Conservation (phyloP, 2,329 filamentous ascomycete species). For the Epichloe gansuensis region DNA sequence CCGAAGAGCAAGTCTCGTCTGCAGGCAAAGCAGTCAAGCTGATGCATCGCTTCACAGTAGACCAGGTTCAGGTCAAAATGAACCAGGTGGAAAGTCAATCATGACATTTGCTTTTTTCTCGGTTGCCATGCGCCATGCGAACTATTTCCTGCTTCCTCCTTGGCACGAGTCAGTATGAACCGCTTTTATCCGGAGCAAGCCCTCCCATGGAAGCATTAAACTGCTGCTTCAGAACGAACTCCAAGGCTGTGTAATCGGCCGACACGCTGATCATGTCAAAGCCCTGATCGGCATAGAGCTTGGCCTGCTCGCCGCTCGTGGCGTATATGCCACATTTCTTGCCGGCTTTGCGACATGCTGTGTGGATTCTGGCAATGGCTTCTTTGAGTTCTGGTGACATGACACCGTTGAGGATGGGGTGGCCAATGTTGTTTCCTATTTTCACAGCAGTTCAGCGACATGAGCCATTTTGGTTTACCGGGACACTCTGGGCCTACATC, state of each 20-base stretch:
- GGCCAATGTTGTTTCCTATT: conserved; percentile 44
- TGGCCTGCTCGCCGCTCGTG: conserved; percentile 41
- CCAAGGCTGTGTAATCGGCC: conserved; percentile 41
- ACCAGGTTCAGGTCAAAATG: conserved; percentile 57
- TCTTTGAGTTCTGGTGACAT: conserved; percentile 44
- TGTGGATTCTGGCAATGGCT: conserved; percentile 45
- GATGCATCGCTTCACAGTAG: conserved; percentile 63
- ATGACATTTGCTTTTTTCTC: not conserved
- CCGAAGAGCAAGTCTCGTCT: conserved; percentile 38
- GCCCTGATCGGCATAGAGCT: conserved; percentile 38
- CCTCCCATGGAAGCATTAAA: conserved; percentile 34
- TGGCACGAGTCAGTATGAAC: conserved; percentile 25
- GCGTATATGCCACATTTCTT: conserved; percentile 55
- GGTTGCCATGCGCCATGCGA: not conserved
- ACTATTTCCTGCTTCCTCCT: too few relatives aligned
- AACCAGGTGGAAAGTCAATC: conserved; percentile 35
- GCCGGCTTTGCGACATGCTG: conserved; percentile 45
- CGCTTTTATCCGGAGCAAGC: conserved; percentile 22
- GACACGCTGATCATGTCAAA: conserved; percentile 50
- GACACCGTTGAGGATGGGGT: conserved; percentile 47
- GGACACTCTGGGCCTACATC: not conserved
- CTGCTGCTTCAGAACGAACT: conserved; percentile 29
- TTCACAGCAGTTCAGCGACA: not conserved
- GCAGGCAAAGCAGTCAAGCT: conserved; percentile 52
- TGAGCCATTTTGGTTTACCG: not conserved